Base-by-base conservation (phyloP, 176 grass and related monocot genomes). In the Oryza officinalis region DNA sequence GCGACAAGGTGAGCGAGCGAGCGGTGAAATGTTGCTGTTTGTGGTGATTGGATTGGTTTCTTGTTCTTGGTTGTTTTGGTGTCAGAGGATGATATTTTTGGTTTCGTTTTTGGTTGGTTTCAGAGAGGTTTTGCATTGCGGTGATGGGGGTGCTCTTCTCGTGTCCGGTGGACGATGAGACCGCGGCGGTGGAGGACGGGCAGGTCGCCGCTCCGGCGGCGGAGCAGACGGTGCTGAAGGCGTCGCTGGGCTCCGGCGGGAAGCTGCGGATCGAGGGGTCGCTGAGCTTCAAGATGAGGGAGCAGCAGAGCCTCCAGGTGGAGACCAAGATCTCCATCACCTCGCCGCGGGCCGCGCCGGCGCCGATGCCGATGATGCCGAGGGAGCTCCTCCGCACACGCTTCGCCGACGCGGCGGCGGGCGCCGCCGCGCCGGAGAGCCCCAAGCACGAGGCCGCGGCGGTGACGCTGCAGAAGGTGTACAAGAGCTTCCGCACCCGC, bases 401-500 rank as follows among this genome's bases (percentile, higher is more conserved):
- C 32, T 86, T 63, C 13, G 23, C 79, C 5, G 84, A 89, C 70
- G 71, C 66, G 0, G 43, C 13, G 22, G 23, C 20, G 0, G 57
- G 82, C 3, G 8, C 46, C 3, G 47, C 43, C 8, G 68, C 81
- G 8, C 82, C 79, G 18, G 89, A 88, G 66, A 89, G 86, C 74
- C 92, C 92, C 0, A 91, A 92, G 73, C 92, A 97, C 9, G 81
- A 94, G 77, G 87, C 92, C 3, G 95, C 89, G 18, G 85, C 92
- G 1, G 79, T 92, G 23, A 97, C 89, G 77, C 50, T 97, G 78
- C 95, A 97, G 89, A 97, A 97, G 86, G 92, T 97, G 44, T 97
- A 97, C 86, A 94, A 97, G 78, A 97, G 94, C 90, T 97, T 97
- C 85, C 83, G 92, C 18, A 97, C 94, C 17, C 91, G 94, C 37